A percentile compares a stretch with the other conserved stretches of the same genome.
Conservation (phyloP, 306 rosid genomes). For the Citrullus colocynthis region DNA sequence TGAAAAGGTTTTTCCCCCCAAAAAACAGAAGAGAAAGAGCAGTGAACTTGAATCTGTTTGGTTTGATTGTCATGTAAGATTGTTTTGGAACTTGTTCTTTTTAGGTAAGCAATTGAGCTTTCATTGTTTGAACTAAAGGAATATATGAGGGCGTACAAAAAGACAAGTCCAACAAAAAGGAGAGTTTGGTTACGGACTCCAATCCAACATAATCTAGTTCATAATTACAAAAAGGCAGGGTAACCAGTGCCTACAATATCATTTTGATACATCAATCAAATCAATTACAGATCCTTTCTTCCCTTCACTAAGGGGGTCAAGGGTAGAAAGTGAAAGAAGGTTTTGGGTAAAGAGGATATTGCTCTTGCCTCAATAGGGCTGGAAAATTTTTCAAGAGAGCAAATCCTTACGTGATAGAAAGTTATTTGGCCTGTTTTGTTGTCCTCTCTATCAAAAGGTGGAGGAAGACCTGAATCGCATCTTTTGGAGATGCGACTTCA, state of each 20-base stretch:
- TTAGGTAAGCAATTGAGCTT: not conserved
- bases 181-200: not conserved
- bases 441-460: too few species aligned
- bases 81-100: not conserved
- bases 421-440: too few species aligned
- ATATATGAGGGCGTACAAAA: not conserved
- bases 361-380: not conserved
- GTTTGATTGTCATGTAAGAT: not conserved
- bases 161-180: not conserved
- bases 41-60: not conserved
- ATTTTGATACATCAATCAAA: not conserved
- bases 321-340: not conserved
- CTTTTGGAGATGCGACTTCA: too few species aligned
- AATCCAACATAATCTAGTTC: not conserved
- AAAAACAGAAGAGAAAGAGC: not conserved
- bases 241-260: not conserved
- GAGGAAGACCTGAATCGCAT: too few species aligned
- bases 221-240: not conserved
- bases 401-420: not conserved
- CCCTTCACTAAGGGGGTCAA: not conserved
- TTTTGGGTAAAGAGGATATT: not conserved
- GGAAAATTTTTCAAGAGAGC: not conserved
- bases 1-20: too few species aligned
- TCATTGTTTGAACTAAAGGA: not conserved
- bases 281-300: not conserved